Conservation (phyloP, 169 alveolate species). For the Cryptosporidium xiaoi region DNA sequence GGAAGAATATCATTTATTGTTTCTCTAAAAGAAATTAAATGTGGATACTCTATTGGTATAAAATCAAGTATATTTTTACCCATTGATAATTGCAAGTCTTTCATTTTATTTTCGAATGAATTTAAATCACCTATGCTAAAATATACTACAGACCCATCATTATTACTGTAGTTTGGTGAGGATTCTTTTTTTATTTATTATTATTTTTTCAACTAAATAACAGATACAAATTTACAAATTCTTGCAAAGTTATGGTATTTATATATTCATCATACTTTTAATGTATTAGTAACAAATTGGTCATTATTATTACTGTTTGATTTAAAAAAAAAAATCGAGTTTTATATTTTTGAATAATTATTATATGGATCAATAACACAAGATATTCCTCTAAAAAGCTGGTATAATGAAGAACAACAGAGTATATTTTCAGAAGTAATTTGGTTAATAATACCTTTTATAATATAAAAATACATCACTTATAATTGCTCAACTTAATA, state of each 20-base stretch:
- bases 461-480: too few relatives aligned
- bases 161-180: background rate
- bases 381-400: too few relatives aligned
- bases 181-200: conserved; percentile 78
- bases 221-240: conserved; percentile 83
- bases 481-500: too few relatives aligned
- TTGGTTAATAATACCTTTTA: too few relatives aligned
- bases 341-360: background rate
- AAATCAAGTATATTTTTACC: conserved; percentile 82
- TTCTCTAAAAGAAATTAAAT: conserved; percentile 8
- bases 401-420: too few relatives aligned
- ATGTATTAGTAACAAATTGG: background rate
- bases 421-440: too few relatives aligned
- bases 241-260: conserved; percentile 87
- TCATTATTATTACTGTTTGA: background rate
- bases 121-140: conserved; percentile 84
- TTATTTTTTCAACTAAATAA: conserved; percentile 85
- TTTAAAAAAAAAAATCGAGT: background rate
- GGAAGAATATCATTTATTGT: conserved; percentile 57
- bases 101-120: conserved; percentile 82
- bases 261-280: conserved; percentile 10
- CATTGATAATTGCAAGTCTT: conserved; percentile 81
- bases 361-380: too few relatives aligned
- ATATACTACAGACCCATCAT: conserved; percentile 75
- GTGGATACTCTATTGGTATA: conserved; percentile 82